Conservation (phyloP, 2,329 filamentous ascomycete genomes). For the Claviceps monticola region DNA sequence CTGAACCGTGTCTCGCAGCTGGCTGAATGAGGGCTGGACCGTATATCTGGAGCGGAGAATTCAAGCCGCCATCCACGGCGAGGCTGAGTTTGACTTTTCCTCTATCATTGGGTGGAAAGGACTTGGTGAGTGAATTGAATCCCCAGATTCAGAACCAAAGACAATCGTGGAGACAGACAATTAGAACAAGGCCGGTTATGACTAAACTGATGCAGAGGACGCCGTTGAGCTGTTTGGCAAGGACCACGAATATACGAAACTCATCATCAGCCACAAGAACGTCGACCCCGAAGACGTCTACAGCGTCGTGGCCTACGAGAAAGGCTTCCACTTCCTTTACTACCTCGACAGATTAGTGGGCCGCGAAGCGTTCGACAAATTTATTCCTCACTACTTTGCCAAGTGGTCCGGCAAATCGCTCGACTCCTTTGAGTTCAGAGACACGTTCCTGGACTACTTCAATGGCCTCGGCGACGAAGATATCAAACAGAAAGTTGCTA, state of each 20-base stretch:
- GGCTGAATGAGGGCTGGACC: constrained; percentile 77
- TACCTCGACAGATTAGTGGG: constrained; percentile 78
- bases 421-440: constrained; percentile 88
- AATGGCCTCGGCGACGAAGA: constrained; percentile 46
- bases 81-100: constrained; percentile 80
- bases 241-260: constrained; percentile 85
- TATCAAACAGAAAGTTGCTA: constrained; percentile 48
- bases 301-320: constrained; percentile 85
- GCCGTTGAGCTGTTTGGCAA: constrained; percentile 64
- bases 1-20: constrained; percentile 25
- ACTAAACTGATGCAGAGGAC: constrained; percentile 39
- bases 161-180: not conserved
- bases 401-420: constrained; percentile 76
- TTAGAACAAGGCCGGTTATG: not conserved
- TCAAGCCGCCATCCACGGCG: constrained; percentile 62
- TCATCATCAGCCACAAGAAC: constrained; percentile 75
- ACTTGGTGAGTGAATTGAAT: constrained; percentile 34
- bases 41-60: constrained; percentile 86
- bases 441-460: constrained; percentile 79
- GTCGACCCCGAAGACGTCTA: constrained; percentile 95
- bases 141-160: not conserved
- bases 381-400: constrained; percentile 89
- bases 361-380: constrained; percentile 79
- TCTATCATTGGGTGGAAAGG: constrained; percentile 94
- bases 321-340: constrained; percentile 90